phyloP scores from a whole-genome alignment of 1,284 basidiomycete genomes.

The Cryptococcus neoformans region DNA sequence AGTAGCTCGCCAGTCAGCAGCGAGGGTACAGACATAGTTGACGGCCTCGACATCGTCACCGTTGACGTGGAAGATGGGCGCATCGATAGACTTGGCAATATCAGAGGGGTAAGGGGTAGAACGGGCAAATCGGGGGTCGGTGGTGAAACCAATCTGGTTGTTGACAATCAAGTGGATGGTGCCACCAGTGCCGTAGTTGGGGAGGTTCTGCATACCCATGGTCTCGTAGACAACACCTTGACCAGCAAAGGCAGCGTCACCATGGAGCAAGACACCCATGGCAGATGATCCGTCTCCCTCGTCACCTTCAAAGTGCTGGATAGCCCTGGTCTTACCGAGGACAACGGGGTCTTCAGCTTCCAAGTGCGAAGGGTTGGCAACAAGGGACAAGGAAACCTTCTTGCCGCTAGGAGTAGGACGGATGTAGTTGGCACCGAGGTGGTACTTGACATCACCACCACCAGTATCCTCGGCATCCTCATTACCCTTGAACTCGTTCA shows the following conservation, averaged over 20 bases:
- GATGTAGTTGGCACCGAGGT: constrained; percentile 98
- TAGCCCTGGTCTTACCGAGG: constrained; percentile 92
- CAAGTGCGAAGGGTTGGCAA: constrained; percentile 97
- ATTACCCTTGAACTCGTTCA: constrained; percentile 83
- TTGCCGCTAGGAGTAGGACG: constrained; percentile 97
- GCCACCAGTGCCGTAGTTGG: constrained; percentile 94
- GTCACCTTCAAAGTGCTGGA: constrained; percentile 93
- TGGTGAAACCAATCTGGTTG: constrained; percentile 99
- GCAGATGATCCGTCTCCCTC: constrained; percentile 71
- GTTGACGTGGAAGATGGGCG: constrained; percentile 99
- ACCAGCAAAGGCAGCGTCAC: constrained; percentile 98
- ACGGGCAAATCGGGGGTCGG: constrained; percentile 94
- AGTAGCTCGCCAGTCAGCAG: constrained; percentile 96
- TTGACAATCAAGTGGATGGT: constrained; percentile 99
- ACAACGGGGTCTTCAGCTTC: constrained; percentile 98
- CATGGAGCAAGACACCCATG: constrained; percentile 94
- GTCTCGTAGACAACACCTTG: constrained; percentile 99
- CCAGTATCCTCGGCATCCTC: constrained; percentile 71
- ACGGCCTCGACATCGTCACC: constrained; percentile 98
- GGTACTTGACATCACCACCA: constrained; percentile 99
- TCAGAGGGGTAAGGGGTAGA: constrained; percentile 99
- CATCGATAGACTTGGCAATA: constrained; percentile 97
- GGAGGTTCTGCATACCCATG: constrained; percentile 96
- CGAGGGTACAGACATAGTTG: constrained; percentile 96
- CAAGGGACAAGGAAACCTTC: constrained; percentile 94